These are phyloP conservation scores for Penicillium coffeae DNA, from an alignment of 495 filamentous ascomycete genomes.

Conservation along the genomic window DNA sequence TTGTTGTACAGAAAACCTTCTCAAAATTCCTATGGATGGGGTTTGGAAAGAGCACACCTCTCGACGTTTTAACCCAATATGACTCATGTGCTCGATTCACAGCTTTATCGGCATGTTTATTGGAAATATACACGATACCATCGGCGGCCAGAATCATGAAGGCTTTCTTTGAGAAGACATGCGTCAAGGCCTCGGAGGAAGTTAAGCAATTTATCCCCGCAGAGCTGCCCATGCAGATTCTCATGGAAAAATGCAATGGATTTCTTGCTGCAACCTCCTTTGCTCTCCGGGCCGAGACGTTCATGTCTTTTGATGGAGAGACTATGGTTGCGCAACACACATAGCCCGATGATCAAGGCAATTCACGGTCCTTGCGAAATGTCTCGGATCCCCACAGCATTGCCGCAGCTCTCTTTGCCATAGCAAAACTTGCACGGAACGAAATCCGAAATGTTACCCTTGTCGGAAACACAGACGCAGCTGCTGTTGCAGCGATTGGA, in stretches of 20 bases:
- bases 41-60: neutral
- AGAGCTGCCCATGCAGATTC: neutral
- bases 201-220: neutral
- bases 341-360: neutral
- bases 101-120: neutral
- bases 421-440: neutral
- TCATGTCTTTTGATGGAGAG: constrained; percentile 5
- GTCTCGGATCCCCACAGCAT: neutral
- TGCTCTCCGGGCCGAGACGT: neutral
- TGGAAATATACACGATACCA: neutral
- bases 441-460: neutral
- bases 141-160: neutral
- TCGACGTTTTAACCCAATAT: neutral
- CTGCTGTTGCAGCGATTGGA: neutral
- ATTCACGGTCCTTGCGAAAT: neutral
- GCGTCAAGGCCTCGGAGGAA: neutral
- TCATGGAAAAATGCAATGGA: neutral
- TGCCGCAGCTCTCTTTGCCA: neutral
- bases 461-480: neutral
- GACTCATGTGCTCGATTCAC: neutral
- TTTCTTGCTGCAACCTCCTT: neutral
- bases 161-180: neutral
- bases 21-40: neutral
- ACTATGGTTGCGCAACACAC: neutral
- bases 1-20: neutral